Evolutionary conservation across 2,329 filamentous ascomycete species (phyloP), one percentile per base, ranked within the genome.

Genomic region (Paraphoma chrysanthemicola): DNA sequence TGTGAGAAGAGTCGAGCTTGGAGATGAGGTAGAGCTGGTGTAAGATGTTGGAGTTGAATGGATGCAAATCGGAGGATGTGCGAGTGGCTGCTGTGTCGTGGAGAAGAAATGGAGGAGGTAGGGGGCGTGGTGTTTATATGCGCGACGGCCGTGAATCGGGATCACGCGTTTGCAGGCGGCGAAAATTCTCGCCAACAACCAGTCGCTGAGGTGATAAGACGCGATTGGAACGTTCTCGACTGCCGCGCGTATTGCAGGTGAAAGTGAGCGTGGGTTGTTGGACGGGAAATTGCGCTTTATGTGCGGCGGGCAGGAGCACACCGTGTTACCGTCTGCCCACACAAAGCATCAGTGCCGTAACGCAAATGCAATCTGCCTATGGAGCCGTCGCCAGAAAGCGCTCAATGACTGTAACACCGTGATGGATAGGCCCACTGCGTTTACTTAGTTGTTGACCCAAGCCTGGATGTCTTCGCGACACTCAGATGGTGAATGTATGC

Each of bases 61-160:
- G 60, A 65, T 71, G 66, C 59, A 64, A 56, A 56, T 56, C 60
- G 60, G 64, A 62, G 62, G 58, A 67, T 68, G 59, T 50, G 63
- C 48, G 43, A 50, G 54, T n/a, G 41, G 54, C 30, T 55, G 44
- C 55, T 57, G 60, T 49, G 53, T 52, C 41, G 60, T 60, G 59
- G 58, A 59, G 52, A 47, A 58, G 51, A 56, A 52, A 31, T 17
- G 42, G 52, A 46, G 52, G 48, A 17, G 18, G 56, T 28, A 52
- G 51, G 54, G 44, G 54, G 38, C 38, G 48, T 16, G 46, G 48
- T 48, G 51, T 62, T 64, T 62, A 62, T 57, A 65, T 61, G 55
- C 28, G 50, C 44, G 54, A 55, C 53, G 49, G 58, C 56, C 44
- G 49, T 28, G 57, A 56, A 53, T 14, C 10, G 14, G 33, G 14